Evolutionary conservation across 202 grass and related monocot genomes (phyloP).

Genomic region (Saccharum hybrid): DNA sequence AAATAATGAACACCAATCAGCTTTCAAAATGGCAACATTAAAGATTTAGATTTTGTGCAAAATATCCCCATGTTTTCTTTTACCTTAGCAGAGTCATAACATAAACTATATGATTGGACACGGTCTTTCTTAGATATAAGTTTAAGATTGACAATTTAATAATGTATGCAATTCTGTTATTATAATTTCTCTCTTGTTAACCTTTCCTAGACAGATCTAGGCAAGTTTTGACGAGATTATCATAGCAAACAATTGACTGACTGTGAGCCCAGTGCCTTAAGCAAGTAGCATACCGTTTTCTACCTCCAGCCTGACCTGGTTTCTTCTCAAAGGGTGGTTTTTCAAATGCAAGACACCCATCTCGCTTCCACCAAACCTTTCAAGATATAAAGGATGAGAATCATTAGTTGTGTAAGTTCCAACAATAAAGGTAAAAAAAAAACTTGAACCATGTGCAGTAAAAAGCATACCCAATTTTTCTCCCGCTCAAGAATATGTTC

Average conservation of each 20-base stretch:
- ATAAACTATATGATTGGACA: conserved; percentile 4
- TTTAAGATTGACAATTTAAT: conserved; percentile 7
- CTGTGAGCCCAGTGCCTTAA: conserved; percentile 22
- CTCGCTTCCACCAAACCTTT: conserved; percentile 98
- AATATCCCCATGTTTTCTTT: not conserved
- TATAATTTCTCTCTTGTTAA: conserved; percentile 5
- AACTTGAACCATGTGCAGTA: conserved; percentile 28
- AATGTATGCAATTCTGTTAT: not conserved
- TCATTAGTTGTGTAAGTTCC: not conserved
- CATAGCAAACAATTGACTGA: not conserved
- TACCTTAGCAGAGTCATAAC: not conserved
- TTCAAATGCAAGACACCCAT: conserved; percentile 89
- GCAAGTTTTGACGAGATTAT: conserved; percentile 1
- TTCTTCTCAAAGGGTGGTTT: conserved; percentile 82
- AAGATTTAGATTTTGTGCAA: not conserved
- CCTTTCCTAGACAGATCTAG: conserved; percentile 4
- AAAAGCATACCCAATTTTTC: conserved; percentile 89
- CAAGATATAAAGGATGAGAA: conserved; percentile 35
- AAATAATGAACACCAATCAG: not conserved
- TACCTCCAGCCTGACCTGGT: conserved; percentile 60
- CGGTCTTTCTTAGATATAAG: not conserved
- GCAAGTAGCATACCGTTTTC: conserved; percentile 71
- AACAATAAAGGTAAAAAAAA: conserved; percentile 31
- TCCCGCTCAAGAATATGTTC: conserved; percentile 98
- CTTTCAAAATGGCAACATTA: conserved; percentile 13